phyloP scores from a whole-genome alignment of 2,329 filamentous ascomycete genomes.

The Trichoderma hamatum region DNA sequence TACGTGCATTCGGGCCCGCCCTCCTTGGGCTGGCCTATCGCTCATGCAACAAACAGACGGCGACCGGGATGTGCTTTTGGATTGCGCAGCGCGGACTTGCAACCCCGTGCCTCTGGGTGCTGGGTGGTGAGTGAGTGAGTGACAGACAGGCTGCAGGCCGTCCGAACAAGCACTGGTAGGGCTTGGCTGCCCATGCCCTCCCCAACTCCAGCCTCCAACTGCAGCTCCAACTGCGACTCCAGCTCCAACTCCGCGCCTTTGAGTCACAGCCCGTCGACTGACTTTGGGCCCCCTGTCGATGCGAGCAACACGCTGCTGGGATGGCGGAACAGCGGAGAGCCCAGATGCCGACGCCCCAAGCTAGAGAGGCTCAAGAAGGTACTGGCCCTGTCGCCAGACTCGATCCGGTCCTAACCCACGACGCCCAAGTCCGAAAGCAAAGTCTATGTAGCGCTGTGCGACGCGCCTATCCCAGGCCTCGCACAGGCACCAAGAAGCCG shows the following conservation, averaged over 20 bases:
- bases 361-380: not conserved
- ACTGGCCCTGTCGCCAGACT: not conserved
- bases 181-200: constrained; percentile 6
- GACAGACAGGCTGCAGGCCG: not conserved
- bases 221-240: constrained; percentile 3
- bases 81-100: constrained; percentile 1
- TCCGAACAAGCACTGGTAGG: not conserved
- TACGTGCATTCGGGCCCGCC: constrained; percentile 12
- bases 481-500: constrained; percentile 12
- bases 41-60: constrained; percentile 4
- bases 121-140: no score
- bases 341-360: not conserved
- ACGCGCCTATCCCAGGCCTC: constrained; percentile 9
- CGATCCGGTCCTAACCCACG: constrained; percentile 11
- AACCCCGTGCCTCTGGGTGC: no score
- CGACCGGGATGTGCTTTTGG: not conserved
- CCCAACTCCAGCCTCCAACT: not conserved
- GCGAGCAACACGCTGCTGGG: not conserved
- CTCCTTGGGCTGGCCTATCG: constrained; percentile 9
- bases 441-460: constrained; percentile 6
- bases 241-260: constrained; percentile 6
- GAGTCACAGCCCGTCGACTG: not conserved
- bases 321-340: constrained; percentile 1
- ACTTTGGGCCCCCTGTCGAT: not conserved
- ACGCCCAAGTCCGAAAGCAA: not conserved